A percentile compares a stretch with the other conserved stretches of the same genome.
Conservation (phyloP, 106 monocot genomes). For the Dendrobium chrysotoxum region DNA sequence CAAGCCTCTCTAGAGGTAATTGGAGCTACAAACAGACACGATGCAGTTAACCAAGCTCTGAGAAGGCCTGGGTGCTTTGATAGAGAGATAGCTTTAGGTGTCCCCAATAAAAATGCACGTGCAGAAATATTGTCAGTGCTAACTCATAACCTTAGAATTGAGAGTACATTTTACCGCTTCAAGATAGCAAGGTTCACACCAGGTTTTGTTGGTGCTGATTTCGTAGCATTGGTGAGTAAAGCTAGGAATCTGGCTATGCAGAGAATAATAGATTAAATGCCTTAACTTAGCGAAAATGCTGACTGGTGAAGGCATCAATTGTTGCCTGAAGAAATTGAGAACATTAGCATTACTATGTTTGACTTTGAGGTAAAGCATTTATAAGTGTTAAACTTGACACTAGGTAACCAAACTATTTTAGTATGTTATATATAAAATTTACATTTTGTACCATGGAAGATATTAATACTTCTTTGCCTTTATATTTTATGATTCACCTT, state of each 20-base stretch:
- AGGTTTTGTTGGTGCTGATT: conserved; percentile 94
- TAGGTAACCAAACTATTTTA: background rate
- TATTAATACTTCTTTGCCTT: background rate
- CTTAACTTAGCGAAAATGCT: conserved; percentile 21
- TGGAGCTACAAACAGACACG: conserved; percentile 95
- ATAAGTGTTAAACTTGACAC: background rate
- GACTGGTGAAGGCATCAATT: conserved; percentile 73
- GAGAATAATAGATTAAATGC: conserved; percentile 58
- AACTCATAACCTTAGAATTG: conserved; percentile 43
- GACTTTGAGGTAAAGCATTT: conserved; percentile 81
- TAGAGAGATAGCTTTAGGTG: conserved; percentile 63
- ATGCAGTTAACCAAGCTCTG: conserved; percentile 80
- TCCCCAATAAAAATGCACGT: conserved; percentile 80
- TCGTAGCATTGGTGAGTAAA: conserved; percentile 68
- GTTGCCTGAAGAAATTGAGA: conserved; percentile 62
- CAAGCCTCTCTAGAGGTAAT: conserved; percentile 49
- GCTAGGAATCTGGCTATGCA: conserved; percentile 87
- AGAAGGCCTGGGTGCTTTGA: conserved; percentile 86
- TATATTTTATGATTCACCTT: background rate
- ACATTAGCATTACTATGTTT: conserved; percentile 54
- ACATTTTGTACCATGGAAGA: background rate
- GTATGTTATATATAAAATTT: background rate
- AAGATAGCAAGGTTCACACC: conserved; percentile 80
- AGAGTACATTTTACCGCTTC: conserved; percentile 56
- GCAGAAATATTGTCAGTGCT: conserved; percentile 55